Conservation (phyloP, 805 yeast genomes). For the Kuraishia hungarica region DNA sequence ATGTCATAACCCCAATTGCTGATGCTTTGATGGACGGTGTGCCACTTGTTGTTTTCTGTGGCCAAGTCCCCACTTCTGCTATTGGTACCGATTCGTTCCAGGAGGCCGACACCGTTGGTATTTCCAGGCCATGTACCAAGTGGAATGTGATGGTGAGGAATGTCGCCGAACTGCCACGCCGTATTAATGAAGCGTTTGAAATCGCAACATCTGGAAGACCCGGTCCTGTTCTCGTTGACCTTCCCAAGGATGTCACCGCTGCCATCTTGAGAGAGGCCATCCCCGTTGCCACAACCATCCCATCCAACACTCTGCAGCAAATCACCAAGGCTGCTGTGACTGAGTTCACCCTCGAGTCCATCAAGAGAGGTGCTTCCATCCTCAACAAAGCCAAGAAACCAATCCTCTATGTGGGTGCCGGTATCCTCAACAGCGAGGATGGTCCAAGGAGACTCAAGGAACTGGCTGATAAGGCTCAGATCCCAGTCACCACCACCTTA, state of each 20-base stretch:
- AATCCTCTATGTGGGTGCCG: conserved; percentile 85
- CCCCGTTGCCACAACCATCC: conserved; percentile 72
- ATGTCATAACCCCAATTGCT: conserved; percentile 96
- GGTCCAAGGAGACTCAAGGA: conserved; percentile 77
- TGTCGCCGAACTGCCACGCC: conserved; percentile 88
- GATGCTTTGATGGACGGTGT: conserved; percentile 97
- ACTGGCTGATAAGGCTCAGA: conserved; percentile 81
- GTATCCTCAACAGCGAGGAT: conserved; percentile 69
- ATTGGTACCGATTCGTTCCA: conserved; percentile 99
- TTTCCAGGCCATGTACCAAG: conserved; percentile 94
- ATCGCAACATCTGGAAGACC: conserved; percentile 95
- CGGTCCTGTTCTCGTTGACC: conserved; percentile 95
- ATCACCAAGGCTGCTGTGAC: conserved; percentile 64
- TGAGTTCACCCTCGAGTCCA: conserved; percentile 66
- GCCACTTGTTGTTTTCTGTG: conserved; percentile 93
- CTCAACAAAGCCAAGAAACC: conserved; percentile 83
- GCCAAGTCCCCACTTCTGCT: conserved; percentile 93
- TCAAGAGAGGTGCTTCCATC: conserved; percentile 68
- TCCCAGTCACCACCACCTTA: conserved; percentile 93
- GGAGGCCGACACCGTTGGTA: conserved; percentile 97
- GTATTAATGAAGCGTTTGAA: conserved; percentile 97
- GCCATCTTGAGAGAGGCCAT: conserved; percentile 80
- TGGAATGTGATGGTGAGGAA: conserved; percentile 98
- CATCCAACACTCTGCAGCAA: conserved; percentile 61
- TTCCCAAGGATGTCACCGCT: conserved; percentile 97